Conservation (phyloP, 2,329 filamentous ascomycete genomes). For the Cordyceps sp. region DNA sequence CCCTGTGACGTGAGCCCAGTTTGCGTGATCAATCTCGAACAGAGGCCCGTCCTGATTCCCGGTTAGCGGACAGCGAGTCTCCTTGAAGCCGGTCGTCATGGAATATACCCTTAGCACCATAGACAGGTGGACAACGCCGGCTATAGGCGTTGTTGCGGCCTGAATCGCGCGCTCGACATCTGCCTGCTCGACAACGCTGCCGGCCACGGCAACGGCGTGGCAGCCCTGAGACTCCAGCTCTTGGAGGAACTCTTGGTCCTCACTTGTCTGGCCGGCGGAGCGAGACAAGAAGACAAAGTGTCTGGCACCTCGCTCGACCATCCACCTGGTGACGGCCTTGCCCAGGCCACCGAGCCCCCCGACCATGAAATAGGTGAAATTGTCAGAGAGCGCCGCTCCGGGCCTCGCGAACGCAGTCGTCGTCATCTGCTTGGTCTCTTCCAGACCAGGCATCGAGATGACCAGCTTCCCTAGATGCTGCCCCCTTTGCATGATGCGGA, state of each 20-base stretch:
- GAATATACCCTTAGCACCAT: too few species aligned
- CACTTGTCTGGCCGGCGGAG: too few species aligned
- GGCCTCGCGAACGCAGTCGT: slow-evolving; percentile 3
- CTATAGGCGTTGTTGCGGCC: too few species aligned
- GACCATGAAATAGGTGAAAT: slow-evolving; percentile 5
- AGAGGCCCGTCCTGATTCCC: too few species aligned
- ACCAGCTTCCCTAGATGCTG: slow-evolving; percentile 9
- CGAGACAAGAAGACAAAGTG: slow-evolving; percentile 1
- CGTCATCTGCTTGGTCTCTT: background rate
- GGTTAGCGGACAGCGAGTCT: background rate
- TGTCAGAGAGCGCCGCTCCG: background rate
- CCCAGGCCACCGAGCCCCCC: slow-evolving; percentile 3
- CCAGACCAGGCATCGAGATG: slow-evolving; percentile 7
- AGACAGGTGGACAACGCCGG: too few species aligned
- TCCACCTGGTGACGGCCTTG: slow-evolving; percentile 1
- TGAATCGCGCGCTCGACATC: too few species aligned
- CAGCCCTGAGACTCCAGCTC: too few species aligned
- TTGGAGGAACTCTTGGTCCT: too few species aligned
- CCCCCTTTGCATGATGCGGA: slow-evolving; percentile 6
- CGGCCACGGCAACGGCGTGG: too few species aligned
- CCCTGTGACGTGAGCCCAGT: slow-evolving; percentile 9
- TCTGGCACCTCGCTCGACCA: background rate
- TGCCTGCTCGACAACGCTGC: too few species aligned
- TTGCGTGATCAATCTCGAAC: too few species aligned
- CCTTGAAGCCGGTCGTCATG: too few species aligned